Percentiles rank a stretch among this genome's conserved stretches.
Conservation (phyloP, 306 rosid species). For the Pyrus pyrifolia region DNA sequence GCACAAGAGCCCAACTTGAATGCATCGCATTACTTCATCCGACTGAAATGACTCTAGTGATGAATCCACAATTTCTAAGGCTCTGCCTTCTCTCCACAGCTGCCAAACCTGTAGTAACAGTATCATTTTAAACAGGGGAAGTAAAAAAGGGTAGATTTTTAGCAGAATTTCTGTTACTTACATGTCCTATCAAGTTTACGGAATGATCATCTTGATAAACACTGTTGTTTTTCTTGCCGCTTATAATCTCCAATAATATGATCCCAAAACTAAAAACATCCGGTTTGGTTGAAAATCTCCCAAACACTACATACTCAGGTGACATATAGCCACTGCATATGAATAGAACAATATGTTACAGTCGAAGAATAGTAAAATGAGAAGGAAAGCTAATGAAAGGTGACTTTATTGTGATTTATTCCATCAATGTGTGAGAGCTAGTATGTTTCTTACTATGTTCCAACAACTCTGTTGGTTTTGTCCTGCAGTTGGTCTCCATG, state of each 20-base stretch:
- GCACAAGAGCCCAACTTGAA: constrained; percentile 55
- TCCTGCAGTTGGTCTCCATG: neutral
- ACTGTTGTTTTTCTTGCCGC: neutral
- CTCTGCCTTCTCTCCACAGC: constrained; percentile 26
- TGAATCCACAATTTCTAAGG: constrained; percentile 32
- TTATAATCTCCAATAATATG: neutral
- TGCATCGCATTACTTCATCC: constrained; percentile 40
- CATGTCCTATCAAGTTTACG: neutral
- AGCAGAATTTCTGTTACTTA: neutral
- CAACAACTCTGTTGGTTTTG: neutral
- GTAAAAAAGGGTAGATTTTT: too few relatives aligned
- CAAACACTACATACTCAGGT: neutral
- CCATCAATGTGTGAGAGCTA: too few relatives aligned
- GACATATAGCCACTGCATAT: constrained; percentile 1
- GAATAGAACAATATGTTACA: too few relatives aligned
- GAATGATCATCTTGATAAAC: neutral
- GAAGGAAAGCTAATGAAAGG: too few relatives aligned
- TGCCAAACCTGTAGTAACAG: constrained; percentile 25
- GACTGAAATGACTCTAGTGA: constrained; percentile 8
- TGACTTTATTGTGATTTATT: neutral
- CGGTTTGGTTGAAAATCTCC: neutral
- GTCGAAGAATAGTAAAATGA: too few relatives aligned
- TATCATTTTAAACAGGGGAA: too few relatives aligned
- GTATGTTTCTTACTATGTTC: neutral
- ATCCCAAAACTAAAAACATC: neutral